Base-by-base conservation (phyloP, 1,139 yeast genomes). In the Sugiyamaella xylanicola region DNA sequence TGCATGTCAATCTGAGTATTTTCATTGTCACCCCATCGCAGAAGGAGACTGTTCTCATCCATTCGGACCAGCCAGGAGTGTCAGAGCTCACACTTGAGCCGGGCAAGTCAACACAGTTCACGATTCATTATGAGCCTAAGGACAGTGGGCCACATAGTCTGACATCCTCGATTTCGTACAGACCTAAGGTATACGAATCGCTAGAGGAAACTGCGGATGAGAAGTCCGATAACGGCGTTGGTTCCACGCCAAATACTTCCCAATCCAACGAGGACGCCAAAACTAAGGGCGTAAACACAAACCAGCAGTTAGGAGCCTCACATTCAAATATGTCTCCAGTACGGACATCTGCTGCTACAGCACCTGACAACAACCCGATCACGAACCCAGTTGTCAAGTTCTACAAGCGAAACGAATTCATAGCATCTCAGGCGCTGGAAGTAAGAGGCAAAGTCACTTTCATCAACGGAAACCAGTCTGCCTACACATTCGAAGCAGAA, bases 401-500 rank as follows among this genome's bases (percentile, higher is more conserved):
- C 50, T 36, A n/a, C 16, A 46, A 46, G 36, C 41, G 50, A 21
- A 46, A 46, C 57, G 59, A 65, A 49, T 67, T 72, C 60, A 69
- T 61, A 9, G 71, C 72, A 0, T 58, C 62, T 11, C 50, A 46
- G 35, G 50, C 50, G 2, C 36, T 46, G 13, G 50, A 46, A 17
- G 50, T 46, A 5, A 42, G 50, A 7, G 50, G 50, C 20, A 40
- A 69, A 69, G 56, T 56, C 66, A 36, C 59, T 68, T n/a, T 42
- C n/a, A 37, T 25, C 25, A 40, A 56, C 60, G 21, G 35, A 55
- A 56, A 39, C 51, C 41, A 32, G 35, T 41, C 59, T 39, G 25
- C 56, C 53, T 62, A 63, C 48, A 61, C 70, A 1, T 56, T 72
- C 4, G 74, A 72, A 59, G 69, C 73, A 1, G 73, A 72, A 56